Base-by-base conservation (phyloP, 164 flowering plant genomes). In the Chloranthus sessilifolius region DNA sequence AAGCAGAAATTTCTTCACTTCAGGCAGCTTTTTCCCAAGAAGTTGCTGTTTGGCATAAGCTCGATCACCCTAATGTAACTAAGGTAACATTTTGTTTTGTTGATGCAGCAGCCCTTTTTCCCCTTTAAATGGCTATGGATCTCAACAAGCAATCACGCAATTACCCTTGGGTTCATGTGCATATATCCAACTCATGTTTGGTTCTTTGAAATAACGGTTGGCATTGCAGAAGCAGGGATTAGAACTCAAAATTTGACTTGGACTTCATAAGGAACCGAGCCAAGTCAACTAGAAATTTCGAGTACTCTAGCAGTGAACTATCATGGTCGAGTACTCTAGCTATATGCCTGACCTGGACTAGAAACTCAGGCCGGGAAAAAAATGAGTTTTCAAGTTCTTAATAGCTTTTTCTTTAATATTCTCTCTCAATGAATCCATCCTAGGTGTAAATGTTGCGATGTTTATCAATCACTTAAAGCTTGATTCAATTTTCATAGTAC, bases 1-100 rank as follows among this genome's bases (percentile, higher is more conserved):
- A 83, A 40, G 84, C 96, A 59, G 96, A 92, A 74, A 70, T 83
- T 59, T 55, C 82, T 31, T 72, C 88, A 2, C 65, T 88, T 8
- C 80, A 94, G 44, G 60, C 88, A 38, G 84, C 94, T 43, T 92
- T 92, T 68, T 55, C 78, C 0, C 98, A 88, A 71, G 98, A 92
- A 74, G 95, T 92, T 51, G 87, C 78, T 43, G 98, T 92, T 12
- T 92, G 98, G 96, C 95, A 88, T 70, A 88, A 88, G 68, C 95
- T 92, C 45, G 85, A 86, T 61, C 98, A 92, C 67, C 98, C 98
- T 37, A 92, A 92, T 72, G 96, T 88, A 24, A 88, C 98, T 15
- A 92, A 92, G 96, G 98, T 88, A 43, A 43, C 46, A 36, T 55
- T 37, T 23, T 43, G 43, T 23, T 31, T 20, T 49, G 26, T 23